Evolutionary conservation across 306 rosid genomes (phyloP).

Genomic region (Myrica gale): DNA sequence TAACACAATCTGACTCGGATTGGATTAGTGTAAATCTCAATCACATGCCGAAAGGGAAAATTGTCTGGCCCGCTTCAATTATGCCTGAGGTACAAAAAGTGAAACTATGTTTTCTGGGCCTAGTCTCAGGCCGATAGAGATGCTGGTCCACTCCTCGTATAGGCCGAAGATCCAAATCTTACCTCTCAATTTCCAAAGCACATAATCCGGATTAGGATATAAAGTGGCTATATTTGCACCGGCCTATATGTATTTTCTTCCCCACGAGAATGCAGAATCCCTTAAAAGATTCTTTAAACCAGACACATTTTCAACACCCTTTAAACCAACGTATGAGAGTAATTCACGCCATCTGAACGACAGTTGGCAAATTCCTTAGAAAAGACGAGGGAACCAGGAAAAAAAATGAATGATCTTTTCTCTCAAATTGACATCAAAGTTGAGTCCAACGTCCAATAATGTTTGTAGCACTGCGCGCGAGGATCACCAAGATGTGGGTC

Average conservation of each 20-base stretch:
- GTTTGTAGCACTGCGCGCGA: too few species aligned
- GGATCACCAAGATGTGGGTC: too few species aligned
- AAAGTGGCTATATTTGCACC: slow-evolving; percentile 32
- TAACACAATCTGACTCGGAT: slow-evolving; percentile 36
- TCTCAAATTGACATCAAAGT: not conserved
- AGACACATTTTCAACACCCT: not conserved
- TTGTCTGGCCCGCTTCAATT: slow-evolving; percentile 30
- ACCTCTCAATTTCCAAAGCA: slow-evolving; percentile 10
- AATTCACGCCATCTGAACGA: too few species aligned
- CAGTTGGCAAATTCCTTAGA: too few species aligned
- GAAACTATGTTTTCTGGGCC: slow-evolving; percentile 23
- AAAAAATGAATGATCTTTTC: too few species aligned
- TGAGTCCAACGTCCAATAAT: too few species aligned
- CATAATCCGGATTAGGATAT: slow-evolving; percentile 19
- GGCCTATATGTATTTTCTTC: slow-evolving; percentile 21
- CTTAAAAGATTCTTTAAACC: too few species aligned
- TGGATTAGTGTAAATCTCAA: slow-evolving; percentile 40
- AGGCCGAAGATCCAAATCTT: slow-evolving; percentile 35
- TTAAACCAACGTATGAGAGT: not conserved
- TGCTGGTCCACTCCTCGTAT: slow-evolving; percentile 32
- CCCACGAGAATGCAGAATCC: too few species aligned
- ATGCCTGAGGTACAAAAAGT: not conserved
- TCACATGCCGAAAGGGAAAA: slow-evolving; percentile 41
- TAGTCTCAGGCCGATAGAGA: slow-evolving; percentile 25
- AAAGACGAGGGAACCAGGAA: too few species aligned